A percentile compares a stretch with the other conserved stretches of the same genome.
Evolutionary conservation across 306 rosid genomes (phyloP).

Genomic region (Acmispon strigosus): DNA sequence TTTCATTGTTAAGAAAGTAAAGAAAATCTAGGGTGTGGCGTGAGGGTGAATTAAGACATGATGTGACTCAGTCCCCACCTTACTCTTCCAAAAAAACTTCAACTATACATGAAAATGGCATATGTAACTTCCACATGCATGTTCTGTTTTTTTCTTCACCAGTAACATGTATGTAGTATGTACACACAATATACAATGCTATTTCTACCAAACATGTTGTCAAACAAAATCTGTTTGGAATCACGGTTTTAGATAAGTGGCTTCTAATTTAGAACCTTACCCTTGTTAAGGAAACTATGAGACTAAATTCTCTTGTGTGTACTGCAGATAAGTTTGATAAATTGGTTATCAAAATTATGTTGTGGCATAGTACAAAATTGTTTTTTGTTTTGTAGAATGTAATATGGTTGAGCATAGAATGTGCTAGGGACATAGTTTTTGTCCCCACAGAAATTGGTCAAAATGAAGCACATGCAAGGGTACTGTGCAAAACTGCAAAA

Average conservation of each 20-base stretch:
- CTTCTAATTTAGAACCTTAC: background rate
- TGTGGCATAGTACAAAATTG: background rate
- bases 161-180: no score
- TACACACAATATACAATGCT: no score
- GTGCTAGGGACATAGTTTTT: conserved; percentile 12
- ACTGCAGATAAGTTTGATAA: background rate
- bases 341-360: background rate
- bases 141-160: conserved; percentile 16
- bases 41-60: conserved; percentile 22
- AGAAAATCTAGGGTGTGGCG: conserved; percentile 14
- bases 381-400: conserved; percentile 13
- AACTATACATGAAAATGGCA: background rate
- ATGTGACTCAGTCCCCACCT: conserved; percentile 31
- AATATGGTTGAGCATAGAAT: background rate
- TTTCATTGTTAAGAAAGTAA: conserved; percentile 27
- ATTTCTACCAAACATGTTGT: no score
- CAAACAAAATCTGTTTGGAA: no score
- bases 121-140: conserved; percentile 38
- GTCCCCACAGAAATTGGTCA: conserved; percentile 42
- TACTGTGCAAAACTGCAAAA: conserved; percentile 15
- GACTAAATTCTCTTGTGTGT: background rate
- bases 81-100: no score
- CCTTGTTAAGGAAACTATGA: background rate
- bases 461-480: conserved; percentile 38
- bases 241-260: no score